Percentiles rank a stretch among this genome's conserved stretches.
phyloP scores from a whole-genome alignment of 1,284 basidiomycete species.

The Sanguinoderma infundibulare region DNA sequence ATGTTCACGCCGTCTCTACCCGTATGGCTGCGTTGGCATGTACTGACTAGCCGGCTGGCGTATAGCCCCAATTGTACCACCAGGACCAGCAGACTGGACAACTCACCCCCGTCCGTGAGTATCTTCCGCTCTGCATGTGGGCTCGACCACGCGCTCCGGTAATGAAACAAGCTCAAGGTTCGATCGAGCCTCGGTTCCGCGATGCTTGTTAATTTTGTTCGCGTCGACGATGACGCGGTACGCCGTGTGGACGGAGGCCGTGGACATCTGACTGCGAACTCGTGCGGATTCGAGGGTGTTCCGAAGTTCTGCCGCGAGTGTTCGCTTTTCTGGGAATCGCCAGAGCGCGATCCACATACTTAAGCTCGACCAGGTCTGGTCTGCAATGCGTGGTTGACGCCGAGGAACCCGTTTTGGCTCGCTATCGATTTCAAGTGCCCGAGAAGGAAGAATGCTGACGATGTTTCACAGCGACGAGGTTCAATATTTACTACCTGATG shows the following conservation, averaged over 20 bases:
- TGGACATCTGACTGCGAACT: no score
- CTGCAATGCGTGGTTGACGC: no score
- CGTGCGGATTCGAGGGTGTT: no score
- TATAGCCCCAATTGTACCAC: slow-evolving; percentile 27
- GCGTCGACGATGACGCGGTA: no score
- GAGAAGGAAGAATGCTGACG: neutral
- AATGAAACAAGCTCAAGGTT: neutral
- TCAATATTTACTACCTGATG: slow-evolving; percentile 34
- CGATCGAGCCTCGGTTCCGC: neutral
- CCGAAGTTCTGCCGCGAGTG: no score
- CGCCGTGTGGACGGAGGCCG: no score
- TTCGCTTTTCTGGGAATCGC: no score
- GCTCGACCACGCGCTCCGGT: neutral
- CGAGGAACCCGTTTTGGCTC: no score
- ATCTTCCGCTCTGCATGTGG: neutral
- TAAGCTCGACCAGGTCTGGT: no score
- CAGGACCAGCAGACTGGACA: slow-evolving; percentile 26
- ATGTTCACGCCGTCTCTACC: slow-evolving; percentile 1
- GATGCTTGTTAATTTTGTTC: neutral
- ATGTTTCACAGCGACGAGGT: slow-evolving; percentile 9
- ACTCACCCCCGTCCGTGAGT: slow-evolving; percentile 27
- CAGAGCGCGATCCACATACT: no score
- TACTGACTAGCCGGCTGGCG: neutral
- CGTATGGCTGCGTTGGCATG: neutral
- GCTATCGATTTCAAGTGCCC: neutral